Evolutionary conservation across 2,329 filamentous ascomycete genomes (phyloP).

Genomic region (Sordariomycetes sp.): DNA sequence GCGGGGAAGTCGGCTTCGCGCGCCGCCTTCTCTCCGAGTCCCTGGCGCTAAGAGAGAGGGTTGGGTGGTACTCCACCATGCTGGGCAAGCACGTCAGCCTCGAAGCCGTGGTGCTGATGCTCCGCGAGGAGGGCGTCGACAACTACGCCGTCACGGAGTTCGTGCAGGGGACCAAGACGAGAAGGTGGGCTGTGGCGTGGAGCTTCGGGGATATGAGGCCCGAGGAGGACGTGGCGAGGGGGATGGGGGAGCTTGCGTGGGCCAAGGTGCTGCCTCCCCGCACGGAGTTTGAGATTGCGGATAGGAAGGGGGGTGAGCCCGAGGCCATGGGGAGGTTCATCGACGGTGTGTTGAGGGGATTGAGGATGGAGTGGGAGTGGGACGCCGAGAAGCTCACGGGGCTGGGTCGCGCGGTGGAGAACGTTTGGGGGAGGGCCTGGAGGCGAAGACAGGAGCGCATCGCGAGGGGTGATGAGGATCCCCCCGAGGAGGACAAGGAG

Average conservation of each 20-base stretch:
- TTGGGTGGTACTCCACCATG: constrained; percentile 88
- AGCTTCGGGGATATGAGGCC: constrained; percentile 62
- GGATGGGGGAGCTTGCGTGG: constrained; percentile 22
- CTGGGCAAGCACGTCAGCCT: constrained; percentile 67
- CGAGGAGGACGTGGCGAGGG: constrained; percentile 27
- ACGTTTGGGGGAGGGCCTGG: constrained; percentile 69
- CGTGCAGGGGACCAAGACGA: constrained; percentile 64
- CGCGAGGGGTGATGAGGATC: constrained; percentile 5
- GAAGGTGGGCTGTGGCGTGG: constrained; percentile 82
- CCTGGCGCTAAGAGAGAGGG: constrained; percentile 37
- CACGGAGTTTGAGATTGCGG: constrained; percentile 21
- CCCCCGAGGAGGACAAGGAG: constrained; percentile 8
- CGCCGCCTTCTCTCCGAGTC: constrained; percentile 59
- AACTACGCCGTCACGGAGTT: constrained; percentile 81
- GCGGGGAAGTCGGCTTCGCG: constrained; percentile 69
- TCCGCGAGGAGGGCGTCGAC: constrained; percentile 37
- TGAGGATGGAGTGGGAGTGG: constrained; percentile 55
- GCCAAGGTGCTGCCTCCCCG: constrained; percentile 29
- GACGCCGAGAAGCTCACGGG: constrained; percentile 37
- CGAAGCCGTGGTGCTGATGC: constrained; percentile 44
- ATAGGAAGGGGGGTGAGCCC: neutral
- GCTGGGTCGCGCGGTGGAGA: constrained; percentile 48
- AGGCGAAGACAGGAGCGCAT: constrained; percentile 26
- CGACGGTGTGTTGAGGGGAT: constrained; percentile 27
- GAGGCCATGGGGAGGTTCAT: neutral